phyloP scores from a whole-genome alignment of 2,329 filamentous ascomycete species.

The Monosporascus cannonballus region DNA sequence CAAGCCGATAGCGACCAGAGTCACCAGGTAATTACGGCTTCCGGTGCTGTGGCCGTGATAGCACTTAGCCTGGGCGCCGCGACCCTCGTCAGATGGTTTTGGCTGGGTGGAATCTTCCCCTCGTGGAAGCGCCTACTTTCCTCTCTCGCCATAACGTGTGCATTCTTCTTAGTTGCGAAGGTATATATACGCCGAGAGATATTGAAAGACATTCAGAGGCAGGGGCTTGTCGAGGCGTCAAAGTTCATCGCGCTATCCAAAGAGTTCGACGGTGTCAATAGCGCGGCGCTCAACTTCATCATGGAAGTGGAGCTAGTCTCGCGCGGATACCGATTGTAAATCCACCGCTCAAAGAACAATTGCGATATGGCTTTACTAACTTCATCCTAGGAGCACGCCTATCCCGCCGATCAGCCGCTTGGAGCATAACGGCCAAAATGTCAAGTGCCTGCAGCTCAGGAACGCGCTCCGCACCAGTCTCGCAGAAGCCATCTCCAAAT shows the following conservation, averaged over 20 bases:
- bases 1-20: constrained; percentile 13
- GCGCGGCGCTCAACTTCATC: constrained; percentile 28
- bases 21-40: constrained; percentile 22
- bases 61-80: constrained; percentile 23
- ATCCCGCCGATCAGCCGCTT: constrained; percentile 88
- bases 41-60: constrained; percentile 23
- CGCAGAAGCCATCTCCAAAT: constrained; percentile 62
- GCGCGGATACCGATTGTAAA: constrained; percentile 28
- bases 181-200: constrained; percentile 25
- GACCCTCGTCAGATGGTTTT: constrained; percentile 23
- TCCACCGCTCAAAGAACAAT: not conserved
- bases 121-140: constrained; percentile 21
- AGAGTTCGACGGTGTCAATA: constrained; percentile 26
- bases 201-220: constrained; percentile 25
- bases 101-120: constrained; percentile 18
- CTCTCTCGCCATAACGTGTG: constrained; percentile 13
- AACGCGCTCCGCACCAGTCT: constrained; percentile 68
- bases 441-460: constrained; percentile 75
- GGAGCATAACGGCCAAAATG: constrained; percentile 72
- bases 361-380: constrained; percentile 6
- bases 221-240: constrained; percentile 20
- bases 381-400: constrained; percentile 63
- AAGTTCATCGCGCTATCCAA: constrained; percentile 23
- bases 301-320: constrained; percentile 29
- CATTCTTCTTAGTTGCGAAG: constrained; percentile 15